Conservation (phyloP, 169 alveolate genomes). For the Eimeria necatrix region DNA sequence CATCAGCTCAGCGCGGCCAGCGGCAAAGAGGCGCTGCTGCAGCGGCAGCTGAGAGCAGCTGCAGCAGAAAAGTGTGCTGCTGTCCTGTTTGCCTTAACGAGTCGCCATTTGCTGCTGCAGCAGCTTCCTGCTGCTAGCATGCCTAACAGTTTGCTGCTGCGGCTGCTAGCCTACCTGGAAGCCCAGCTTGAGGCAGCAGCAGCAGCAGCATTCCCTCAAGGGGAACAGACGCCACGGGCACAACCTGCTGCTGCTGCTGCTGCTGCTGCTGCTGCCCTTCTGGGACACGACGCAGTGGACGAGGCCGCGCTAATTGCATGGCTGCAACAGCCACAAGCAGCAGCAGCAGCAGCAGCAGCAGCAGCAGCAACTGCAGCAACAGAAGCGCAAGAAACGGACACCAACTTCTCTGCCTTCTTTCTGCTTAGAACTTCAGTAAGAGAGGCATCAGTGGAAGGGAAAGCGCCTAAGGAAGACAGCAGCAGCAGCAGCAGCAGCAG, state of each 20-base stretch:
- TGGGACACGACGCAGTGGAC: constrained; percentile 34
- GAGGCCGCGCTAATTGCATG: constrained; percentile 35
- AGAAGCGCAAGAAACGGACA: neutral
- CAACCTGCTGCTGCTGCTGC: neutral
- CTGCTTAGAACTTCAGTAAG: neutral
- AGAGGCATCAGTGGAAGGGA: neutral
- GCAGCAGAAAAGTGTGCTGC: constrained; percentile 3
- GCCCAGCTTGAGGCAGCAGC: constrained; percentile 22
- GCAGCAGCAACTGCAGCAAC: constrained; percentile 22
- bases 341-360: constrained; percentile 17
- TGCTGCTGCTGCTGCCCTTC: constrained; percentile 24
- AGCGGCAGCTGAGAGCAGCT: constrained; percentile 5
- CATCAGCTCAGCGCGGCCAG: neutral
- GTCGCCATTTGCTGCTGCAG: constrained; percentile 8
- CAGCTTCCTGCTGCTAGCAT: constrained; percentile 35
- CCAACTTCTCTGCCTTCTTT: neutral
- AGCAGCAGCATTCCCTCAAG: constrained; percentile 22
- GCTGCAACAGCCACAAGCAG: constrained; percentile 1
- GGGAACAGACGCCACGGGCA: neutral
- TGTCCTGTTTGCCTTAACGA: neutral
- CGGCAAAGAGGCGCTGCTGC: neutral
- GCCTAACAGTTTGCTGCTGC: constrained; percentile 53
- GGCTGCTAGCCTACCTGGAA: constrained; percentile 39
- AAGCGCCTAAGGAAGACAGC: neutral
- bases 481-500: constrained; percentile 6